Percentiles rank a stretch among this genome's conserved stretches.
These are phyloP conservation scores for Populus hybrid DNA, from an alignment of 441 rosid genomes.

Conservation along the genomic window DNA sequence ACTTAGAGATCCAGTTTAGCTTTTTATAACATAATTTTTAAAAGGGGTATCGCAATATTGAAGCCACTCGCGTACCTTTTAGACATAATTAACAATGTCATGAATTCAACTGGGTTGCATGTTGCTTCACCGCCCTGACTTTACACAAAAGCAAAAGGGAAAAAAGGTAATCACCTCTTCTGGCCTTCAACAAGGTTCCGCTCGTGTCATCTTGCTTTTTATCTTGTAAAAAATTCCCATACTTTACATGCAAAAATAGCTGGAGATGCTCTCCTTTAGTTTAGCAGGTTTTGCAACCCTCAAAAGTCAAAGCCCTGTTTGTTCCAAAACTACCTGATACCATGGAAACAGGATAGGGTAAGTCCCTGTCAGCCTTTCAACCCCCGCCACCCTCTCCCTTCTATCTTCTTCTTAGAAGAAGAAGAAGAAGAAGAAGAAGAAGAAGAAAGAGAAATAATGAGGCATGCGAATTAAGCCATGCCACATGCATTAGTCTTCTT, in stretches of 20 bases:
- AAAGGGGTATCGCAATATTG: too few species aligned
- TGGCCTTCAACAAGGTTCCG: background rate
- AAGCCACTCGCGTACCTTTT: background rate
- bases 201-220: background rate
- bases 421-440: too few species aligned
- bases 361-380: background rate
- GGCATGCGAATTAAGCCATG: background rate
- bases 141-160: background rate
- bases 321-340: too few species aligned
- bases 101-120: constrained; percentile 1
- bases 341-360: background rate
- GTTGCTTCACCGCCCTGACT: background rate
- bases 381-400: background rate
- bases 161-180: background rate
- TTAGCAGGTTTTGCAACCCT: background rate
- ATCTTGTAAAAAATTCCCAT: background rate
- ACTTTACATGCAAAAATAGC: background rate
- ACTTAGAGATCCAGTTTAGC: background rate
- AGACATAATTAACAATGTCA: background rate
- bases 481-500: background rate
- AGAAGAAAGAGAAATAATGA: background rate
- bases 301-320: background rate
- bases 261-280: background rate
- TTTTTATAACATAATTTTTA: too few species aligned
- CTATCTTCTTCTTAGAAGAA: too few species aligned